Base-by-base conservation (phyloP, 176 grass and related monocot species). In the Cenchrus purpureus region DNA sequence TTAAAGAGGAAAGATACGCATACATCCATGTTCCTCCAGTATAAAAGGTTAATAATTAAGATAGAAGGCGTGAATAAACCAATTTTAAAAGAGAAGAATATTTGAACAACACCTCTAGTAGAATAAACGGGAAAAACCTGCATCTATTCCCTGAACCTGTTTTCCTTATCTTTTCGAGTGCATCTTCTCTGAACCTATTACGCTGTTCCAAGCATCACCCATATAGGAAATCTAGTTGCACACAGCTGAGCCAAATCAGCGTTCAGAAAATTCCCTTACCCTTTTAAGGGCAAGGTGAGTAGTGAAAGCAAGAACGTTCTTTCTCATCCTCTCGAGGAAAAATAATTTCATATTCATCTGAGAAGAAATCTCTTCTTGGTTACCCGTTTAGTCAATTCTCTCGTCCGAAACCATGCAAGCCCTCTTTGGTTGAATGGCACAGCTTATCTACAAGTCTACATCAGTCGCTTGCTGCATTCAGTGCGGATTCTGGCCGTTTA, bases 401-500 rank as follows among this genome's bases (percentile, higher is more conserved):
- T 58, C 25, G 15, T 61, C 67, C 40, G 31, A 32, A 1, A 32
- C 31, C 31, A 32, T 32, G 31, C 31, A 32, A 32, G 31, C 31
- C 31, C 31, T 80, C 56, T 5, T 37, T 4, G 13, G 37, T 37
- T 60, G 3, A 64, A 85, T 31, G 78, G 46, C 14, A 32, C 43
- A 12, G n/a, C 14, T 4, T 79, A 42, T n/a, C 61, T 12, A 49
- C 55, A 14, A 62, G 42, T n/a, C 61, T 12, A 49, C 55, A 14
- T 69, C 55, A 70, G 43, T 80, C 43, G 59, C 63, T 64, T 49
- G 78, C 16, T 25, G 56, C 62, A 54, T 1, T 86, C 40, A 65
- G 65, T 4, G 58, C 19, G 46, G 10, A 62, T 62, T 43, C 14
- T 34, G 29, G 10, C 9, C 9, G 12, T 58, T 45, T 82, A 71